Conservation (phyloP, 2,329 filamentous ascomycete genomes). For the Stromatinia cepivora region DNA sequence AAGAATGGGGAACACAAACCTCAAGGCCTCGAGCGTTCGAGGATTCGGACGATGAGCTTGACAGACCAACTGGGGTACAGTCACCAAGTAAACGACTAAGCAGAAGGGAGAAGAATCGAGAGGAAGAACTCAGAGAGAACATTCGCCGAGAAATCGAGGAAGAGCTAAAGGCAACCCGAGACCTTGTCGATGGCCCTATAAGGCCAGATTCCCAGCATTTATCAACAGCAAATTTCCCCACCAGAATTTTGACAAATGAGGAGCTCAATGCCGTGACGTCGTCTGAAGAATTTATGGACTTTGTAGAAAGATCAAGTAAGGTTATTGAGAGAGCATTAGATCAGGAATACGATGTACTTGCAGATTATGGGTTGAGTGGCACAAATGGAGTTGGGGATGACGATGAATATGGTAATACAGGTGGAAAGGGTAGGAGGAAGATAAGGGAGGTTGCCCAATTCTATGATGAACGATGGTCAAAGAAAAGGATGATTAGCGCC, state of each 20-base stretch:
- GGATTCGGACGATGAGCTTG: slow-evolving; percentile 65
- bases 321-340: slow-evolving; percentile 95
- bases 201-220: slow-evolving; percentile 49
- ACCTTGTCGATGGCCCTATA: slow-evolving; percentile 55
- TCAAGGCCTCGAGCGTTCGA: slow-evolving; percentile 55
- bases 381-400: slow-evolving; percentile 73
- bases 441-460: slow-evolving; percentile 91
- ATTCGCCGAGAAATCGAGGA: slow-evolving; percentile 89
- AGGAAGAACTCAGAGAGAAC: slow-evolving; percentile 85
- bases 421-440: slow-evolving; percentile 69
- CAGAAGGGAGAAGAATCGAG: slow-evolving; percentile 74
- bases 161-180: slow-evolving; percentile 74
- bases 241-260: slow-evolving; percentile 76
- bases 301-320: slow-evolving; percentile 93
- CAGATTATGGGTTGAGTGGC: slow-evolving; percentile 85
- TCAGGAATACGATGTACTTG: slow-evolving; percentile 93
- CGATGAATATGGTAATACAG: slow-evolving; percentile 69
- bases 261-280: slow-evolving; percentile 88
- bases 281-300: slow-evolving; percentile 91
- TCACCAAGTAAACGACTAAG: slow-evolving; percentile 73
- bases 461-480: slow-evolving; percentile 92
- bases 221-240: slow-evolving; percentile 64
- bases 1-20: slow-evolving; percentile 63
- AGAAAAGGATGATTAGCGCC: slow-evolving; percentile 95
- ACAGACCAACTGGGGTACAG: slow-evolving; percentile 53